A percentile compares a stretch with the other conserved stretches of the same genome.
Conservation (phyloP, 768 basidiomycete species). For the Cubamyces lactineus region DNA sequence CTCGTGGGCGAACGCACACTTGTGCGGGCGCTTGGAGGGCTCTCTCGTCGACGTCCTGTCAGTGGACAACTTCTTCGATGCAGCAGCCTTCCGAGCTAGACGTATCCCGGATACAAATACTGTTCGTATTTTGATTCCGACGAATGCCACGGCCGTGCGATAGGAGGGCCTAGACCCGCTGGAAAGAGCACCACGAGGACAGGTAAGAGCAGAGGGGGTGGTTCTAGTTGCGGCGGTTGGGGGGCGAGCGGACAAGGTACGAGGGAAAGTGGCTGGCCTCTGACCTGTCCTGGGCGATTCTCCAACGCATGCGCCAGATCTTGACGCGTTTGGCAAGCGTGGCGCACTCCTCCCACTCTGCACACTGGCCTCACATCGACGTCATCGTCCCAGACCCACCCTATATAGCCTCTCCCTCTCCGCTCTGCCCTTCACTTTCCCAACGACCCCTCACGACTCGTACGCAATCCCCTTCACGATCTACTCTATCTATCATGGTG, state of each 20-base stretch:
- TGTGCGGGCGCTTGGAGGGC: not conserved
- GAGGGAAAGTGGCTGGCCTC: not conserved
- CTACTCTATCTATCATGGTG: conserved; percentile 19
- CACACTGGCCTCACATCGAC: conserved; percentile 4
- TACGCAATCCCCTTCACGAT: conserved; percentile 2
- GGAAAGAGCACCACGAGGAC: not conserved
- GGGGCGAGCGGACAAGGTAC: conserved; percentile 1
- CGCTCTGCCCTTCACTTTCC: not conserved
- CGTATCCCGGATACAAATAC: not conserved
- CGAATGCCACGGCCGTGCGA: conserved; percentile 3
- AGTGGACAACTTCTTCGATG: too few relatives aligned
- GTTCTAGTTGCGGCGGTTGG: conserved; percentile 15
- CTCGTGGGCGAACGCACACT: not conserved
- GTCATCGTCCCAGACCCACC: conserved; percentile 3
- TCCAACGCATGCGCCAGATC: not conserved
- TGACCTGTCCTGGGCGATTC: not conserved
- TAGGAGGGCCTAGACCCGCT: not conserved
- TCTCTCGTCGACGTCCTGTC: not conserved
- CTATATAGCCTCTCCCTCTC: conserved; percentile 10
- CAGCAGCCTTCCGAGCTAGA: not conserved
- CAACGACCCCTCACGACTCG: conserved; percentile 17
- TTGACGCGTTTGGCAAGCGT: conserved; percentile 3
- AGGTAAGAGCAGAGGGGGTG: not conserved
- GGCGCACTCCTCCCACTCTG: not conserved
- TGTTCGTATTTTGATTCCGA: not conserved